These are phyloP conservation scores for Exophiala bonariae DNA, from an alignment of 2,329 filamentous ascomycete genomes.

Conservation along the genomic window DNA sequence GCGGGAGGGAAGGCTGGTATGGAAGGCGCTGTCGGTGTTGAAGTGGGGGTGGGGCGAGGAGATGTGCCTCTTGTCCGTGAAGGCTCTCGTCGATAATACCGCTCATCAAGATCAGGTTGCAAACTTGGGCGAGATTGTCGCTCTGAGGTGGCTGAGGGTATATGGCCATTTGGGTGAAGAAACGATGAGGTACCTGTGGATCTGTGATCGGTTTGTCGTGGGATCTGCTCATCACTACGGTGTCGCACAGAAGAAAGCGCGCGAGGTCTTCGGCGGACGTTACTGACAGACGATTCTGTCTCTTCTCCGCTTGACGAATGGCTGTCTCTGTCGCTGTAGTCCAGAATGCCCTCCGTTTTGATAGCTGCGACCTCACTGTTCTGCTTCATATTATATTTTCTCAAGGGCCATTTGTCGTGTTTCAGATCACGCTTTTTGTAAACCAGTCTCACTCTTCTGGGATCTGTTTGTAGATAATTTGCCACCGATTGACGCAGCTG, in stretches of 20 bases:
- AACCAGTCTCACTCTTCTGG: constrained; percentile 42
- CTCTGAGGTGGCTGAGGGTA: constrained; percentile 16
- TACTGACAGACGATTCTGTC: constrained; percentile 7
- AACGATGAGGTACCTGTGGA: constrained; percentile 6
- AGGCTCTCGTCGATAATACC: constrained; percentile 19
- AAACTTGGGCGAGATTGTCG: constrained; percentile 18
- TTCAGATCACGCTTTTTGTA: constrained; percentile 49
- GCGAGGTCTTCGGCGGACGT: constrained; percentile 21
- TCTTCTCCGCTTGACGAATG: constrained; percentile 26
- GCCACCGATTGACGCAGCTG: constrained; percentile 43
- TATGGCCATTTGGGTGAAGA: constrained; percentile 22
- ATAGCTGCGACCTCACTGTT: constrained; percentile 49
- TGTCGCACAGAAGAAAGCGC: constrained; percentile 23
- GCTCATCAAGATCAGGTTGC: constrained; percentile 18
- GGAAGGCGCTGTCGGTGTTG: constrained; percentile 14
- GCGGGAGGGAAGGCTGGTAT: constrained; percentile 26
- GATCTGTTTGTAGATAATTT: constrained; percentile 36
- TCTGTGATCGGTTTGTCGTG: constrained; percentile 9
- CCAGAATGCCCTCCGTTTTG: constrained; percentile 37
- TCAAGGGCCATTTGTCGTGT: constrained; percentile 40
- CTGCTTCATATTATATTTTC: constrained; percentile 47
- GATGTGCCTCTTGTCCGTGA: constrained; percentile 19
- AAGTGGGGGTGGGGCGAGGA: constrained; percentile 11
- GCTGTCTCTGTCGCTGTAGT: constrained; percentile 25
- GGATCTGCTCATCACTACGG: constrained; percentile 19